Evolutionary conservation across 345 rosid species (phyloP).

Genomic region (Acer saccharum): DNA sequence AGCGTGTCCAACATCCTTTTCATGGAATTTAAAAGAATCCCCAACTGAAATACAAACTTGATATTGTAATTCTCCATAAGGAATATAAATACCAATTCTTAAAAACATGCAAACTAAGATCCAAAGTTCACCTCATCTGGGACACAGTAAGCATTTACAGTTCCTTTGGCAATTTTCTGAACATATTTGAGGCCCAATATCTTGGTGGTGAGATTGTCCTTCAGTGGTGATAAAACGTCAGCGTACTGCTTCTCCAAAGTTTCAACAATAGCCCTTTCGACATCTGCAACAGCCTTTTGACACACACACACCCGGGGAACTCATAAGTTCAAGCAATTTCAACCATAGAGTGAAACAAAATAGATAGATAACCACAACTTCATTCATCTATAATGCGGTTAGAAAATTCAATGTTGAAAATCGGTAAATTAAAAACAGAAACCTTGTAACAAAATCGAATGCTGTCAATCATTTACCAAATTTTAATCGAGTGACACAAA

Average conservation of each 20-base stretch:
- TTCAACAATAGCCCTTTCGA: constrained; percentile 80
- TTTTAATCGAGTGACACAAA: background rate
- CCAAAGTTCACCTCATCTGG: constrained; percentile 74
- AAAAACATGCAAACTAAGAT: constrained; percentile 17
- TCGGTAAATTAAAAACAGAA: no score
- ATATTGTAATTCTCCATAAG: constrained; percentile 8
- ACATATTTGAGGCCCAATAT: constrained; percentile 83
- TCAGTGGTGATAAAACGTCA: constrained; percentile 78
- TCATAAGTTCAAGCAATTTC: background rate
- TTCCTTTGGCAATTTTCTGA: constrained; percentile 78
- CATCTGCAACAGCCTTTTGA: constrained; percentile 81
- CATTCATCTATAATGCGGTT: background rate
- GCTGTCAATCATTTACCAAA: background rate
- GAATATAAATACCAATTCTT: background rate
- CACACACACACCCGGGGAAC: constrained; percentile 10
- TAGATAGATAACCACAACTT: background rate
- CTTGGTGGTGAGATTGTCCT: constrained; percentile 69
- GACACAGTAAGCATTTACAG: constrained; percentile 58
- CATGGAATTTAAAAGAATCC: constrained; percentile 88
- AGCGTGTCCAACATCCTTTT: constrained; percentile 79
- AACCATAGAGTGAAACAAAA: constrained; percentile 8
- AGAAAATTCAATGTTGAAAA: background rate
- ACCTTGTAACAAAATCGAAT: background rate
- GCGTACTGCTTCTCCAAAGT: constrained; percentile 86
- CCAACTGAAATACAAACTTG: constrained; percentile 52